Conservation (phyloP, 2,329 filamentous ascomycete species). For the Trichoderma koningiopsis region DNA sequence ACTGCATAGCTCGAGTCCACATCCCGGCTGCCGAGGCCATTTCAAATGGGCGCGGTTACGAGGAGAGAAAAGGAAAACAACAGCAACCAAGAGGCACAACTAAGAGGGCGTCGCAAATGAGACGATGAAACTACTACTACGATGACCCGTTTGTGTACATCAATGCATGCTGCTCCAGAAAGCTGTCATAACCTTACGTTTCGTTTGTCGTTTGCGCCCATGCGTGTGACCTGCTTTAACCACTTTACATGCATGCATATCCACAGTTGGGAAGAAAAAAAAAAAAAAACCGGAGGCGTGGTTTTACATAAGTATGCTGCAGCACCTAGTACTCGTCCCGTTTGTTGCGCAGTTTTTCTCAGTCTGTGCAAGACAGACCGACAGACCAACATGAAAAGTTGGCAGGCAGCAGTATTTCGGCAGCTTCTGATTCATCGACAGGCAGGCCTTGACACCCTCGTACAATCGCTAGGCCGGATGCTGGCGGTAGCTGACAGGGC, state of each 20-base stretch:
- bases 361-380: conserved; percentile 1
- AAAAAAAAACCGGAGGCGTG: neutral
- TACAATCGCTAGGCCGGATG: neutral
- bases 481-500: conserved; percentile 6
- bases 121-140: neutral
- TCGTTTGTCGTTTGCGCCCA: neutral
- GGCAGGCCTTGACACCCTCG: conserved; percentile 15
- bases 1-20: neutral
- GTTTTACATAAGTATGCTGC: neutral
- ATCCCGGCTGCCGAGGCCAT: conserved; percentile 1
- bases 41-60: neutral
- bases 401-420: conserved; percentile 23
- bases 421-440: conserved; percentile 17
- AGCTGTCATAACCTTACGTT: neutral
- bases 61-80: neutral
- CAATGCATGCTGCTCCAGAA: neutral
- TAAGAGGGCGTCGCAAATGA: neutral
- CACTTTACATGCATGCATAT: neutral
- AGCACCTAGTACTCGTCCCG: neutral
- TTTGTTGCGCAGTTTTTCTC: conserved; percentile 9
- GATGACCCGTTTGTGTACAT: too few species aligned
- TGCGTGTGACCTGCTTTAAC: neutral
- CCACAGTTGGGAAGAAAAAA: neutral
- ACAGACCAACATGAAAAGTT: neutral
- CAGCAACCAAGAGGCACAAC: neutral